Conservation (phyloP, 495 filamentous ascomycete genomes). For the Penicillium malachiteum region DNA sequence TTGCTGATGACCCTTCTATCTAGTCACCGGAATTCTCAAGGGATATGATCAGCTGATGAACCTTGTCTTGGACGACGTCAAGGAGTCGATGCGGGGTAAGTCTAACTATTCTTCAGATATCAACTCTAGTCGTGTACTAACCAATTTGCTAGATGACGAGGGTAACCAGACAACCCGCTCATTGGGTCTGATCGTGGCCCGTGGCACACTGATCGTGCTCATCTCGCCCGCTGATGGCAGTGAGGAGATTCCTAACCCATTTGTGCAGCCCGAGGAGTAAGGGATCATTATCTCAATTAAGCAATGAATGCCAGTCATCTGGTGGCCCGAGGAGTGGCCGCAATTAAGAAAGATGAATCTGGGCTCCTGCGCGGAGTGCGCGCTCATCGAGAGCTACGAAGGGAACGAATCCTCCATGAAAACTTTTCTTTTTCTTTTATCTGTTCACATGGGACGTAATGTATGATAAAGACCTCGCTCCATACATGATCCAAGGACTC, state of each 20-base stretch:
- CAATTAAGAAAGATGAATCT: constrained; percentile 5
- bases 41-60: constrained; percentile 98
- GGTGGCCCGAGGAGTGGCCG: too few relatives aligned
- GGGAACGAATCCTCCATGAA: constrained; percentile 23
- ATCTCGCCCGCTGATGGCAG: constrained; percentile 93
- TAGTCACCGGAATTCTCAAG: constrained; percentile 86
- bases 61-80: constrained; percentile 89
- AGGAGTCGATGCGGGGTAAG: constrained; percentile 82
- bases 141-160: constrained; percentile 67
- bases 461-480: constrained; percentile 3
- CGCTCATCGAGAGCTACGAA: constrained; percentile 21
- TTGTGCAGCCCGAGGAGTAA: constrained; percentile 67
- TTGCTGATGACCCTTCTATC: background rate
- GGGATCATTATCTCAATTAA: background rate
- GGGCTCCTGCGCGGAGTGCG: background rate
- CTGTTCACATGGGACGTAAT: constrained; percentile 4
- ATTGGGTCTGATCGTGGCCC: constrained; percentile 86
- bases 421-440: constrained; percentile 11
- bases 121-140: constrained; percentile 10
- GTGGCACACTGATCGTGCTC: constrained; percentile 87
- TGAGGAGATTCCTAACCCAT: constrained; percentile 94
- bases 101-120: background rate
- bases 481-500: background rate
- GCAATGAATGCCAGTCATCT: background rate
- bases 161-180: constrained; percentile 81